A percentile compares a stretch with the other conserved stretches of the same genome.
Conservation (phyloP, 2,329 filamentous ascomycete species). For the Capronia coronata region DNA sequence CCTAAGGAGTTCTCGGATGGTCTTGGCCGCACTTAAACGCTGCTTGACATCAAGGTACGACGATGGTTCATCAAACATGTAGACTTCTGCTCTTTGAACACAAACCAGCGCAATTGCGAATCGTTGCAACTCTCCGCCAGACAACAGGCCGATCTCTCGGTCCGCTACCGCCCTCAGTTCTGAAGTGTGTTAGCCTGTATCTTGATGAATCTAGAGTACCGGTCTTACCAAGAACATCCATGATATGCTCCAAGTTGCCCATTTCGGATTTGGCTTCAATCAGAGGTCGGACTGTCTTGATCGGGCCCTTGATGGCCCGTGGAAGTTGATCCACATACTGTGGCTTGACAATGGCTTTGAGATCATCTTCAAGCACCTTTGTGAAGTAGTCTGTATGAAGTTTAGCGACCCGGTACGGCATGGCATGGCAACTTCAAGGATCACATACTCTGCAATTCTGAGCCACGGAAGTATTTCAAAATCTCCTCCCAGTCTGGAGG, state of each 20-base stretch:
- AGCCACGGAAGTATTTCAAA: constrained; percentile 95
- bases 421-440: constrained; percentile 10
- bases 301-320: constrained; percentile 73
- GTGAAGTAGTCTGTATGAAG: constrained; percentile 78
- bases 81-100: constrained; percentile 93
- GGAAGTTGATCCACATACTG: constrained; percentile 99
- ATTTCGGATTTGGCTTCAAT: constrained; percentile 71
- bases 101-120: constrained; percentile 96
- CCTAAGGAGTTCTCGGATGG: constrained; percentile 84
- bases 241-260: constrained; percentile 73
- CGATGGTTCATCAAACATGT: constrained; percentile 99
- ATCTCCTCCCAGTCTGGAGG: constrained; percentile 99
- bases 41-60: constrained; percentile 99
- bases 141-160: constrained; percentile 82
- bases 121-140: constrained; percentile 95
- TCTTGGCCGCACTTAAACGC: constrained; percentile 81
- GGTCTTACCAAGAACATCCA: constrained; percentile 61
- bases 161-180: constrained; percentile 86
- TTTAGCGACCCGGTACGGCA: constrained; percentile 10
- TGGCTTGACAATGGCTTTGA: constrained; percentile 97
- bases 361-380: constrained; percentile 90
- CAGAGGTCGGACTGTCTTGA: constrained; percentile 72
- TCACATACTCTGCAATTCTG: constrained; percentile 81
- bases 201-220: not conserved
- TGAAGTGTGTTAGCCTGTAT: constrained; percentile 22